Evolutionary conservation across 1,284 basidiomycete genomes (phyloP).

Genomic region (Ganoderma sinense): DNA sequence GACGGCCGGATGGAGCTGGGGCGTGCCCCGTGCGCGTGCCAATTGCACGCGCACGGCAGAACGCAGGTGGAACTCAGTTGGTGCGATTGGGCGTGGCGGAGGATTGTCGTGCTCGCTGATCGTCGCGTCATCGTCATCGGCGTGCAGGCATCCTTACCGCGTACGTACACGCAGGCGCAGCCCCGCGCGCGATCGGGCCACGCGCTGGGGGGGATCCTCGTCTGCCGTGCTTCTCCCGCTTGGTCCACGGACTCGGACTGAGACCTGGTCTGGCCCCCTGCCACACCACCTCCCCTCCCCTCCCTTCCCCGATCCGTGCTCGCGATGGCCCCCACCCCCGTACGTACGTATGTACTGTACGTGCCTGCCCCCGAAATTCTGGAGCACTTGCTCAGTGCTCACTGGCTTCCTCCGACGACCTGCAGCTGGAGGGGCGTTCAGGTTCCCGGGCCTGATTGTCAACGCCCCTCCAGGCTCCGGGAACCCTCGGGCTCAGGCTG

Average conservation of each 20-base stretch:
- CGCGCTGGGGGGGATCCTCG: constrained; percentile 3
- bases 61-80: neutral
- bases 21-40: neutral
- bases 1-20: neutral
- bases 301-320: too few species aligned
- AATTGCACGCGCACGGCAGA: neutral
- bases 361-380: neutral
- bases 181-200: neutral
- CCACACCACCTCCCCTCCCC: too few species aligned
- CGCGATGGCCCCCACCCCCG: neutral
- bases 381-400: too few species aligned
- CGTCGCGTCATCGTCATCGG: constrained; percentile 7
- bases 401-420: neutral
- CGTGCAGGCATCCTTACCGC: neutral
- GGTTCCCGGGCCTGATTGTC: neutral
- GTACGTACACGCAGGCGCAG: constrained; percentile 2
- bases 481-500: neutral
- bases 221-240: constrained; percentile 3
- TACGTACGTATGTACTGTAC: too few species aligned
- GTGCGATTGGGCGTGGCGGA: neutral
- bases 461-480: too few species aligned
- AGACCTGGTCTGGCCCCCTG: too few species aligned
- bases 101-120: constrained; percentile 4
- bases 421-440: neutral
- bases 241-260: neutral